A percentile compares a stretch with the other conserved stretches of the same genome.
phyloP scores from a whole-genome alignment of 345 rosid species.

The Combretum micranthum region DNA sequence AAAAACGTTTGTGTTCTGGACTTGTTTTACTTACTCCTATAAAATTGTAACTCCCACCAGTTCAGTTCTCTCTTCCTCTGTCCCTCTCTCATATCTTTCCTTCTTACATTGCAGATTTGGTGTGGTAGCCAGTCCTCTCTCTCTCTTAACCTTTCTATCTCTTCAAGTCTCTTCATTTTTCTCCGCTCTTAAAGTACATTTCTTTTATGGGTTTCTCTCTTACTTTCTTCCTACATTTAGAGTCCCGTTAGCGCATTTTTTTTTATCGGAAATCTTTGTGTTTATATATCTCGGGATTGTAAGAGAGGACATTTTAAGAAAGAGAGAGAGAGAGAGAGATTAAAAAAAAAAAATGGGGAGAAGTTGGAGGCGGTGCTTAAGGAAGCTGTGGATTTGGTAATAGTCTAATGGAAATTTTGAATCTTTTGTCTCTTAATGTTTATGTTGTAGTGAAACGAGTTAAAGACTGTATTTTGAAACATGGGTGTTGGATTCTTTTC shows the following conservation, averaged over 20 bases:
- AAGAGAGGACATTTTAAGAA: conserved; percentile 10
- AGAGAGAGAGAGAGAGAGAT: too few relatives aligned
- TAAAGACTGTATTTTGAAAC: too few relatives aligned
- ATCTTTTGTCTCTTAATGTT: conserved; percentile 14
- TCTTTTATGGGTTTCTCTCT: neutral
- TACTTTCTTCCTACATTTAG: neutral
- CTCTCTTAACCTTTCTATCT: conserved; percentile 12
- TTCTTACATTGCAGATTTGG: conserved; percentile 22
- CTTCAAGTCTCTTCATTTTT: conserved; percentile 5
- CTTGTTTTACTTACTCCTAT: too few relatives aligned
- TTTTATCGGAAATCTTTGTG: neutral
- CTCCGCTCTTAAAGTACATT: neutral
- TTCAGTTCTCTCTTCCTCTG: conserved; percentile 24
- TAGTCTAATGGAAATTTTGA: conserved; percentile 41
- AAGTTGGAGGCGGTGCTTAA: conserved; percentile 90
- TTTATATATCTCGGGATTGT: neutral
- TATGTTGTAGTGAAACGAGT: neutral
- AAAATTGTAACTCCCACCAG: conserved; percentile 21
- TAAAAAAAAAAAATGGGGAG: conserved; percentile 54
- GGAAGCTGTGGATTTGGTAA: conserved; percentile 99
- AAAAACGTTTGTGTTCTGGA: neutral
- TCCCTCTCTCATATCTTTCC: conserved; percentile 6
- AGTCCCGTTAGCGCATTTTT: neutral
- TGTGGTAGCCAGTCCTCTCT: conserved; percentile 30
- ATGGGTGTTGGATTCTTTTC: neutral